These are phyloP conservation scores for Aspergillus terreus DNA, from an alignment of 2,329 filamentous ascomycete species.

Conservation along the genomic window DNA sequence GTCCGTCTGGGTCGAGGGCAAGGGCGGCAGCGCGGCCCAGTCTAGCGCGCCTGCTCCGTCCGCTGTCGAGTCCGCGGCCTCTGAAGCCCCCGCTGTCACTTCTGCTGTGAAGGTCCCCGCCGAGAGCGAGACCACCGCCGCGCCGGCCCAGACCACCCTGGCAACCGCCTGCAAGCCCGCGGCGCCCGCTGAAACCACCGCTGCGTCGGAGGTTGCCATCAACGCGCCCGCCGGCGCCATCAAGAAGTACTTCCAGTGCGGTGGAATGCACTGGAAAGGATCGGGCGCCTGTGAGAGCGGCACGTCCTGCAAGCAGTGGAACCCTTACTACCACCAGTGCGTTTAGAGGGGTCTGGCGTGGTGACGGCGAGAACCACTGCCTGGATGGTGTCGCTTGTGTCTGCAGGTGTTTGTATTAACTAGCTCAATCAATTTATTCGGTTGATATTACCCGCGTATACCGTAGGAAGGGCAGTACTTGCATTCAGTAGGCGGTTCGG, in stretches of 20 bases:
- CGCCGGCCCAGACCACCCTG: neutral
- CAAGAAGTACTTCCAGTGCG: slow-evolving; percentile 3
- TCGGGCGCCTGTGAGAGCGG: slow-evolving; percentile 2
- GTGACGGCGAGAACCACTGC: too few relatives aligned
- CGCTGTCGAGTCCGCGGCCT: neutral
- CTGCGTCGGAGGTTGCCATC: neutral
- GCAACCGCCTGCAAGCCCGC: neutral
- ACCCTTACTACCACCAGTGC: slow-evolving; percentile 1
- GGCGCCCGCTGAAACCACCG: too few relatives aligned
- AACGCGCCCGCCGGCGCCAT: neutral
- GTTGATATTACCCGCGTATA: too few relatives aligned
- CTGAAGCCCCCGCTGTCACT: neutral
- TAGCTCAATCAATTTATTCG: too few relatives aligned
- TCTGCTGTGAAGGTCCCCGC: neutral
- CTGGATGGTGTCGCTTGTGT: too few relatives aligned
- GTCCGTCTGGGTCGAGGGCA: neutral
- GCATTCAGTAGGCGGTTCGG: too few relatives aligned
- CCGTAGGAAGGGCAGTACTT: too few relatives aligned
- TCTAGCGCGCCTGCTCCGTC: too few relatives aligned
- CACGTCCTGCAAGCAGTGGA: slow-evolving; percentile 1
- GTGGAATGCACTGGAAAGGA: neutral
- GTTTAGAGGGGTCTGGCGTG: neutral
- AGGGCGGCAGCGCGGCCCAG: neutral
- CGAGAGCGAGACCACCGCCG: neutral
- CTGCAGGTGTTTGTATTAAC: too few relatives aligned